Base-by-base conservation (phyloP, 2,329 filamentous ascomycete species). In the Colletotrichum sp. region DNA sequence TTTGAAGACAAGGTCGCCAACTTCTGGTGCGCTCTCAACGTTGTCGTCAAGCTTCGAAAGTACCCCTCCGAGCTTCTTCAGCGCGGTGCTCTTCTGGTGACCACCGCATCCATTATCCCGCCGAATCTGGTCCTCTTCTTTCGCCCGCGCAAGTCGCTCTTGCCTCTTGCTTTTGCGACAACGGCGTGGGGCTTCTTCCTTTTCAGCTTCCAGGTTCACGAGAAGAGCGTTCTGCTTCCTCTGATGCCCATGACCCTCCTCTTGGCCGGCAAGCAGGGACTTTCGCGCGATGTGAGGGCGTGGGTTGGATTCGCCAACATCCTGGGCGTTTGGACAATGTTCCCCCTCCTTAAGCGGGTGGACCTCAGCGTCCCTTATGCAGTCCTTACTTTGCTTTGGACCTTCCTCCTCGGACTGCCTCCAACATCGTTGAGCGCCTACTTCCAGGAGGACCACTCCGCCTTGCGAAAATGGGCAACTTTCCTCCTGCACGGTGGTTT, bases 1-100 rank as follows among this genome's bases (percentile, higher is more conserved):
- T 99, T 98, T 81, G 97, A 99, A 86, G 97, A 98, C 87, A 99
- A 99, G 85, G 97, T 99, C 25, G 97, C 97, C 81, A 99, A 99
- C 83, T 94, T 98, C 81, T 99, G 97, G 97, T 99, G 97, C 83
- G 94, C 96, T 6, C 89, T 96, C 71, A 97, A 98, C 82, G 94
- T 97, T 1, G 89, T 97, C 71, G 89, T 98, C 86, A 99, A 99
- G 86, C 91, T 99, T 48, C 91, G 94, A 77, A 87, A 91, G 22
- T 97, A 95, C 78, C 92, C 95, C 1, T 85, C 92, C 4, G 89
- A 90, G 9, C 83, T 95, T 8, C 91, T 99, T 34, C 95, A 98
- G 82, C 91, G 91, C 69, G 91, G 92, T 2, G 95, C 97, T 3
- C 89, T 98, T 2, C 86, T 90, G 1, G 90, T 93, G 3, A 99